phyloP scores from a whole-genome alignment of 2,329 filamentous ascomycete genomes.

The Cercospora berteroae region DNA sequence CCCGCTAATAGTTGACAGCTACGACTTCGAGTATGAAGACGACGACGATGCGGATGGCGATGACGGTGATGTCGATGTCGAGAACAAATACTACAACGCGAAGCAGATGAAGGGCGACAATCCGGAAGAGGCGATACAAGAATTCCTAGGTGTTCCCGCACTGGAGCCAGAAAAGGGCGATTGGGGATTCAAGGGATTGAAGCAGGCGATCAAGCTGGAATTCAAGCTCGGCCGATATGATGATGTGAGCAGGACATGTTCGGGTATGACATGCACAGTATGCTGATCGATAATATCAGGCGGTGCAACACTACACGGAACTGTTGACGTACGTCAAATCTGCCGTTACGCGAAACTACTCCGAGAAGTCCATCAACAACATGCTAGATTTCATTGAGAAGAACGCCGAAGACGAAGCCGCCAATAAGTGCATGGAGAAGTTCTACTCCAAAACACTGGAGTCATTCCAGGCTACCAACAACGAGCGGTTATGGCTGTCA shows the following conservation, averaged over 20 bases:
- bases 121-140: constrained; percentile 82
- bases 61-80: constrained; percentile 85
- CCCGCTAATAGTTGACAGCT: constrained; percentile 48
- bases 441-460: constrained; percentile 93
- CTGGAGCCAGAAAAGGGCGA: constrained; percentile 91
- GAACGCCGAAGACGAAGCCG: constrained; percentile 67
- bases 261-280: constrained; percentile 2
- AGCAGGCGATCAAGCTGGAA: constrained; percentile 96
- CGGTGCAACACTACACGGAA: constrained; percentile 87
- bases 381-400: constrained; percentile 99
- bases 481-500: constrained; percentile 95
- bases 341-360: constrained; percentile 95
- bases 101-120: constrained; percentile 91
- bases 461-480: constrained; percentile 96
- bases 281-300: constrained; percentile 53
- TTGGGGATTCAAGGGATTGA: constrained; percentile 97
- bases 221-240: constrained; percentile 89
- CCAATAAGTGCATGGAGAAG: constrained; percentile 81
- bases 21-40: constrained; percentile 97
- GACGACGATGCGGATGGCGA: constrained; percentile 89
- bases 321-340: constrained; percentile 97
- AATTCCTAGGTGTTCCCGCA: constrained; percentile 84
- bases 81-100: constrained; percentile 99
- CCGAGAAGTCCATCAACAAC: constrained; percentile 98
- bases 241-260: constrained; percentile 54